Conservation (phyloP, 2,329 filamentous ascomycete genomes). For the Penicillium psychrosexuale region DNA sequence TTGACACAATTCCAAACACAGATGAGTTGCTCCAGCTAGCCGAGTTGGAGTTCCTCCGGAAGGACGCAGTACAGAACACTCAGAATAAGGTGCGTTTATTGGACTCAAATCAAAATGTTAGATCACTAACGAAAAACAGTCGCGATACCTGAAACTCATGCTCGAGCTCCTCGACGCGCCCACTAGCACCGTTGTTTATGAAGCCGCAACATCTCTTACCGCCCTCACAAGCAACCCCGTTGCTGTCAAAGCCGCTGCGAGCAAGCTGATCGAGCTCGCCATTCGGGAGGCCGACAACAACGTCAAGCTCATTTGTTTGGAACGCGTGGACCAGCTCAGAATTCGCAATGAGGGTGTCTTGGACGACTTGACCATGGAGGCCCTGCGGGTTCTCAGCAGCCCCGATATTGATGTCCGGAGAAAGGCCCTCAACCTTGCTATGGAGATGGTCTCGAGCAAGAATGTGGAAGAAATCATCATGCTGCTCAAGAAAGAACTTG, state of each 20-base stretch:
- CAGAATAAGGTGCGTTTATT: constrained; percentile 73
- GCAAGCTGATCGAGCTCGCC: constrained; percentile 93
- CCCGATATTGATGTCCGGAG: constrained; percentile 92
- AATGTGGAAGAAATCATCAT: constrained; percentile 98
- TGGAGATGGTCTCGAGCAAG: constrained; percentile 98
- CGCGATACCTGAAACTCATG: constrained; percentile 87
- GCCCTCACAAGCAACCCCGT: constrained; percentile 94
- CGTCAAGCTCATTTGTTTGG: constrained; percentile 95
- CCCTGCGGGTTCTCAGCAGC: constrained; percentile 88
- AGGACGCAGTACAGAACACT: constrained; percentile 90
- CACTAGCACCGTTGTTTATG: constrained; percentile 93
- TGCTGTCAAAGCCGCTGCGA: constrained; percentile 91
- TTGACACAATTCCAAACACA: constrained; percentile 89
- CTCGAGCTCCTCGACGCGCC: constrained; percentile 93
- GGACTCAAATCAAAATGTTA: not conserved
- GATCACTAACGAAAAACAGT: constrained; percentile 51
- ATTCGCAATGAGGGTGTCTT: constrained; percentile 86
- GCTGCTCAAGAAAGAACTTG: constrained; percentile 92
- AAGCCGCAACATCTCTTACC: constrained; percentile 92
- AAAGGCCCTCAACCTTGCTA: constrained; percentile 82
- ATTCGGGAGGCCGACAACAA: constrained; percentile 99
- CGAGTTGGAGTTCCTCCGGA: constrained; percentile 95
- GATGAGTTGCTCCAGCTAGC: constrained; percentile 91
- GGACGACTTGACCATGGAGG: constrained; percentile 95
- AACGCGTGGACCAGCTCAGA: constrained; percentile 83